These are phyloP conservation scores for Verticillium albo-atrum DNA, from an alignment of 2,329 filamentous ascomycete species.

Conservation along the genomic window DNA sequence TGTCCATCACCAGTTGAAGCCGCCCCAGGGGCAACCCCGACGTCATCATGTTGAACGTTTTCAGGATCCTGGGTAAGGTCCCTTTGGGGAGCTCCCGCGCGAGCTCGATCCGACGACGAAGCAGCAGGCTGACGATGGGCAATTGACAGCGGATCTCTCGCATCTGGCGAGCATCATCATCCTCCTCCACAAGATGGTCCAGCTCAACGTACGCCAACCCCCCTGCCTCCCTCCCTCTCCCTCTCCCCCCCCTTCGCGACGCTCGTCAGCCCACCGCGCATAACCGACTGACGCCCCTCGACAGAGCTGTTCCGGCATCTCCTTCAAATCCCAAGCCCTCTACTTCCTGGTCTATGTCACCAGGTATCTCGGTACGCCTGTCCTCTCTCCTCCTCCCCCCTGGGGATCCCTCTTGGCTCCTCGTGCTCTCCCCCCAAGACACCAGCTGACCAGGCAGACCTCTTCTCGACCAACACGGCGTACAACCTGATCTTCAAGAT, in stretches of 20 bases:
- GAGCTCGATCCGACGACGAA: conserved; percentile 4
- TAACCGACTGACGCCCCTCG: conserved; percentile 7
- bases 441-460: conserved; percentile 49
- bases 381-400: background rate
- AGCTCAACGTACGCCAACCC: conserved; percentile 67
- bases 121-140: conserved; percentile 14
- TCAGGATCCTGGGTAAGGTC: conserved; percentile 50
- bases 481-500: conserved; percentile 98
- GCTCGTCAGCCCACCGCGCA: conserved; percentile 2
- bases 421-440: background rate
- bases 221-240: background rate
- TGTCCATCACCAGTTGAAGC: conserved; percentile 1
- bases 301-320: conserved; percentile 96
- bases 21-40: conserved; percentile 12
- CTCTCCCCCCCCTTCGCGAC: no score
- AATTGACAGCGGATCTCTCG: conserved; percentile 78
- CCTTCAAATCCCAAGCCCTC: conserved; percentile 95
- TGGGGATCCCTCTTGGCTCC: no score
- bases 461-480: conserved; percentile 77
- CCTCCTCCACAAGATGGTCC: conserved; percentile 92
- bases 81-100: background rate
- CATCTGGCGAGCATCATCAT: conserved; percentile 93
- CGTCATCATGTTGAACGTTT: conserved; percentile 51
- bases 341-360: conserved; percentile 94
- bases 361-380: conserved; percentile 73